Evolutionary conservation across 2,329 filamentous ascomycete species (phyloP), one percentile per base, ranked within the genome.

Genomic region (Hirsutella minnesotensis): DNA sequence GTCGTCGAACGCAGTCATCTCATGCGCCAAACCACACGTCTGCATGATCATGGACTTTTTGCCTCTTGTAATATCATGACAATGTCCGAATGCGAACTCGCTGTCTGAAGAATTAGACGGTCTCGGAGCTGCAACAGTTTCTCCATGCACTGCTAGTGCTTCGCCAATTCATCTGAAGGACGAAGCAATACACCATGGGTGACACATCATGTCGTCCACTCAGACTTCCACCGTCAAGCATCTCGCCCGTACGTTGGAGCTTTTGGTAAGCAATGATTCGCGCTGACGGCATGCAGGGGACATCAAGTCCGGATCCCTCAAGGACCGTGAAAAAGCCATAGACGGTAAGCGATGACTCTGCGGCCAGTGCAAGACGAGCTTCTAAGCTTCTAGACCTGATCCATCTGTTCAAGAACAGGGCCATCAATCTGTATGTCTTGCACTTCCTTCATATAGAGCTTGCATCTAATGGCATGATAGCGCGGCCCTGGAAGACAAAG

Each of bases 401-500:
- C 1, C 55, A 60, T 37, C 53, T 67, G 9, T 52, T 69, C 9
- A 66, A 65, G 41, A 64, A 61, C 42, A 59, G 53, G 31, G 54
- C 56, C 4, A 46, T 57, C 18, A 63, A 62, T 43, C 54, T 67
- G 62, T 67, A 55, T 46, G 61, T 45, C n/a, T n/a, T n/a, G n/a
- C n/a, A n/a, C n/a, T n/a, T n/a, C n/a, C n/a, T n/a, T n/a, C n/a
- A n/a, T n/a, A n/a, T n/a, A n/a, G n/a, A n/a, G n/a, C n/a, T n/a
- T n/a, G n/a, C n/a, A n/a, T n/a, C n/a, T n/a, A n/a, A n/a, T n/a
- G n/a, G n/a, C n/a, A n/a, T n/a, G n/a, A n/a, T 15, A 5, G 33
- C 3, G 15, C 59, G 24, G 54, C 62, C 12, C 67, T 95, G 29
- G 75, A 73, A 38, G 86, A 94, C 56, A 85, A 83, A 56, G 75